Base-by-base conservation (phyloP, 73 alveolate genomes). In the Tetrahymena borealis region DNA sequence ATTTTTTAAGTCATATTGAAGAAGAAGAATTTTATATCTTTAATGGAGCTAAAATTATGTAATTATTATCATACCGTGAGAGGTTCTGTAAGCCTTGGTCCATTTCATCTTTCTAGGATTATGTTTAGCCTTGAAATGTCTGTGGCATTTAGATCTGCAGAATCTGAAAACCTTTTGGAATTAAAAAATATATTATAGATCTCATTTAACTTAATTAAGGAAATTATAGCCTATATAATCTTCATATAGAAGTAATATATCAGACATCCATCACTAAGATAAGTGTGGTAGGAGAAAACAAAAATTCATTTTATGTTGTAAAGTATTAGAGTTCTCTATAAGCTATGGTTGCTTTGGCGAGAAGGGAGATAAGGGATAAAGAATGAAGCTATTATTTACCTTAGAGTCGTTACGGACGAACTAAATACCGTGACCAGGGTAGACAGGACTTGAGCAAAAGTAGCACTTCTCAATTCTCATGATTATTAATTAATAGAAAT, bases 91-190 rank as follows among this genome's bases (percentile, higher is more conserved):
- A 33, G 99, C 99, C 97, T 99, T 99, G 90, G 99, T 99, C 99
- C 99, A 99, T 94, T 97, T 96, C 79, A 97, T 93, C 98, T 98
- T 98, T 41, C 99, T 95, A 3, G 99, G 99, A 92, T 99, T 99
- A 95, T 97, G 98, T 97, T 98, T 97, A 78, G 99, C 99, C 96
- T 98, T 98, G 96, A 99, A 99, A 94, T 97, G 98, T 93, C 98
- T 97, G 95, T 99, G 99, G 93, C 99, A 99, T 93, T 99, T 98
- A 18, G 99, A 99, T 33, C 99, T 96, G 94, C 99, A 99, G 95
- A 99, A 99, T 39, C 99, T 96, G 96, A 99, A 99, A 93, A 95
- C 96, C 95, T 93, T 32, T n/a, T 33, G 38, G 39, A 33, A 31
- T 79, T 85, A 90, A n/a, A 33, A 39, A 31, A 60, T n/a, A n/a